phyloP scores from a whole-genome alignment of 177 flowering plant genomes.

The Telopea speciosissima region DNA sequence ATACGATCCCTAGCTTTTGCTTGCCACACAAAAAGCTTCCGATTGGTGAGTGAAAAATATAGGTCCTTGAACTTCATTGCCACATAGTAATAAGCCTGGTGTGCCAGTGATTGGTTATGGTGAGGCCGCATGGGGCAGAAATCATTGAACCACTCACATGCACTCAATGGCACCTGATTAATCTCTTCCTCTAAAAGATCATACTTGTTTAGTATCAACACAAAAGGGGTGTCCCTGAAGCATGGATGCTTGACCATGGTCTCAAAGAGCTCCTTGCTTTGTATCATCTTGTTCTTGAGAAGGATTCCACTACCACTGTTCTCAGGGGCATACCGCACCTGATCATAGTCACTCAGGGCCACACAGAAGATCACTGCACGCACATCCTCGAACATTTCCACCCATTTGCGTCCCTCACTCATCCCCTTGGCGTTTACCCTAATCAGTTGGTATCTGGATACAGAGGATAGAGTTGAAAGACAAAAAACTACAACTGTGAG shows the following conservation, averaged over 20 bases:
- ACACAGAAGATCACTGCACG: slow-evolving; percentile 80
- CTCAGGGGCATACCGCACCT: slow-evolving; percentile 44
- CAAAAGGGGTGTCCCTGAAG: slow-evolving; percentile 81
- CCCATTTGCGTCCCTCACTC: slow-evolving; percentile 98
- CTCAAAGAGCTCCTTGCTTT: slow-evolving; percentile 84
- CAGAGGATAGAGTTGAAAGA: neutral
- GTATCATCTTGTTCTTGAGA: slow-evolving; percentile 81
- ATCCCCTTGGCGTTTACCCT: slow-evolving; percentile 87
- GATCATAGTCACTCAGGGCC: slow-evolving; percentile 83
- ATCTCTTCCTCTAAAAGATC: slow-evolving; percentile 90
- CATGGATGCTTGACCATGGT: slow-evolving; percentile 78
- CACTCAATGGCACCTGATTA: slow-evolving; percentile 41
- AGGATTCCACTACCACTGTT: slow-evolving; percentile 34
- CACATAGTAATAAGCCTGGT: slow-evolving; percentile 83
- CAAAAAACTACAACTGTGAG: neutral
- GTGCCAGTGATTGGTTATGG: slow-evolving; percentile 67
- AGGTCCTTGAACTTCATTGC: slow-evolving; percentile 98
- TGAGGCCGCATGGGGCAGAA: slow-evolving; percentile 74
- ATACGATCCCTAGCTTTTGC: slow-evolving; percentile 77
- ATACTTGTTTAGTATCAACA: slow-evolving; percentile 82
- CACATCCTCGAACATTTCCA: slow-evolving; percentile 98
- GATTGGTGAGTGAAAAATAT: slow-evolving; percentile 60
- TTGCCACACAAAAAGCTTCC: slow-evolving; percentile 91
- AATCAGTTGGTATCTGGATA: slow-evolving; percentile 79
- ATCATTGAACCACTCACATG: slow-evolving; percentile 88